phyloP scores from a whole-genome alignment of 495 filamentous ascomycete genomes.

The Neurospora sp. region DNA sequence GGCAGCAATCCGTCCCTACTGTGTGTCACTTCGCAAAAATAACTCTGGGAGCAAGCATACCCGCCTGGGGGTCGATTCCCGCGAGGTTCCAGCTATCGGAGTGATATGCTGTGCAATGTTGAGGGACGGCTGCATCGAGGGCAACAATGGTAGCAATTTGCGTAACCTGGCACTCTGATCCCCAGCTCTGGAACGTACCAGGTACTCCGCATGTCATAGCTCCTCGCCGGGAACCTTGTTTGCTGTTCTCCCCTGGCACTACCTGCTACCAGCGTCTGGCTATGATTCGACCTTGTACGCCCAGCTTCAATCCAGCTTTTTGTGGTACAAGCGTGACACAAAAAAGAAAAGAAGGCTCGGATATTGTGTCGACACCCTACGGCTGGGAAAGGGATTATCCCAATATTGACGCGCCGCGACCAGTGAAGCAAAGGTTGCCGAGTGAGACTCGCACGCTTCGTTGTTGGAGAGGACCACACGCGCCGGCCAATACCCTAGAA shows the following conservation, averaged over 20 bases:
- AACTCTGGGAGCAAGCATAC: not conserved
- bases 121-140: not conserved
- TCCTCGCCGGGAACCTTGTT: not conserved
- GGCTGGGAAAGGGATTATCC: not conserved
- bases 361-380: not conserved
- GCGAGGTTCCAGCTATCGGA: not conserved
- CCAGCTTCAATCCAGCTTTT: not conserved
- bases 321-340: not conserved
- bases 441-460: not conserved
- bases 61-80: not conserved
- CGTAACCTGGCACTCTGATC: not conserved
- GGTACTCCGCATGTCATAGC: not conserved
- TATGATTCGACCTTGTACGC: not conserved
- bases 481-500: not conserved
- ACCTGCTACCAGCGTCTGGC: not conserved
- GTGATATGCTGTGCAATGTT: not conserved
- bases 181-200: not conserved
- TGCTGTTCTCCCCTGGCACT: not conserved
- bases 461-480: not conserved
- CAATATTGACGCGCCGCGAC: not conserved
- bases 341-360: not conserved
- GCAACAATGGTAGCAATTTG: not conserved
- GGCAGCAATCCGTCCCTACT: not conserved
- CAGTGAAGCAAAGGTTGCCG: conserved; percentile 1
- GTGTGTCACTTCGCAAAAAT: not conserved